These are phyloP conservation scores for Cardamine occulta DNA, from an alignment of 345 rosid species.

Conservation along the genomic window DNA sequence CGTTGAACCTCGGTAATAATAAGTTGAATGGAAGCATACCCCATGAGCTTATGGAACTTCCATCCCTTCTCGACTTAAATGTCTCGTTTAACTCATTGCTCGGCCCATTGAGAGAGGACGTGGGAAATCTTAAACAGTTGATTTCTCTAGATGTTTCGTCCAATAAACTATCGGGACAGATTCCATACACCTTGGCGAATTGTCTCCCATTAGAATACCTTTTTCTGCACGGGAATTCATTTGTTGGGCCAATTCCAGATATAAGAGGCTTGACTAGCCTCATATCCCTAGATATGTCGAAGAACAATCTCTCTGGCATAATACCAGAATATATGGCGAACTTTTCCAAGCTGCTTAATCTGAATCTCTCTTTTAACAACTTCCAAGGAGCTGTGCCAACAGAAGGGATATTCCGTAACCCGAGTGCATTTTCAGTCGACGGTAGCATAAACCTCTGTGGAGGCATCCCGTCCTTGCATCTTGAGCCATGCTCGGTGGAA, in stretches of 20 bases:
- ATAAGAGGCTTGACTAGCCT: background rate
- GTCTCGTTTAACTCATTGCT: background rate
- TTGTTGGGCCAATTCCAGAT: too few species aligned
- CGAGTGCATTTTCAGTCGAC: background rate
- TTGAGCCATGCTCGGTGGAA: slow-evolving; percentile 18
- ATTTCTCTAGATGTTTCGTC: background rate
- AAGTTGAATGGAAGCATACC: slow-evolving; percentile 14
- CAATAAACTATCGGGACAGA: too few species aligned
- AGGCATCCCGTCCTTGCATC: slow-evolving; percentile 26
- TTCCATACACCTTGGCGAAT: too few species aligned
- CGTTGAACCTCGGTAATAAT: background rate
- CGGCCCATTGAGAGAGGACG: background rate
- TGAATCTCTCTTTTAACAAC: slow-evolving; percentile 35
- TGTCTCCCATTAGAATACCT: too few species aligned
- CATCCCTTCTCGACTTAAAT: background rate
- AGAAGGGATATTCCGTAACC: slow-evolving; percentile 18
- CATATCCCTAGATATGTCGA: slow-evolving; percentile 27
- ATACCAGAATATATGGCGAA: slow-evolving; percentile 30
- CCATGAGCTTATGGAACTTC: background rate
- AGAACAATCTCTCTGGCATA: slow-evolving; percentile 28
- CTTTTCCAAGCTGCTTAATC: slow-evolving; percentile 10
- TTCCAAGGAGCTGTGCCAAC: slow-evolving; percentile 34
- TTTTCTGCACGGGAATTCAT: too few species aligned
- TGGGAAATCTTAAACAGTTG: background rate
- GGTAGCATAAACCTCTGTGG: slow-evolving; percentile 36